Evolutionary conservation across 495 filamentous ascomycete genomes (phyloP).

Genomic region (Penicillium dipodomyicola): DNA sequence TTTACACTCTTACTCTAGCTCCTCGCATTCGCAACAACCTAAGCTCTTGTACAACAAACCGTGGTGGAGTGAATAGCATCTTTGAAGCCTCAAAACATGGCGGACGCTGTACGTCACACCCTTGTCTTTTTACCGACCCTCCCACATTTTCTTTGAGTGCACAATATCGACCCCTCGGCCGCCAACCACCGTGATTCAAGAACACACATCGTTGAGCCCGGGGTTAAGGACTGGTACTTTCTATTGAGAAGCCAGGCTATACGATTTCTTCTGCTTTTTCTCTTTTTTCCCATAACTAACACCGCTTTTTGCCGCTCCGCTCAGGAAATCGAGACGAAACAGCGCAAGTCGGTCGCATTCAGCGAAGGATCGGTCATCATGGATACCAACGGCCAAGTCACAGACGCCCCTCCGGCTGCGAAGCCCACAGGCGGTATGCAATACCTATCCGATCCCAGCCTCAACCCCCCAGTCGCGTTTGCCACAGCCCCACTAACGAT

Average conservation of each 20-base stretch:
- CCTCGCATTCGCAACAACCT: background rate
- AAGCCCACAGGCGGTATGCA: slow-evolving; percentile 48
- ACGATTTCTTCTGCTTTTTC: slow-evolving; percentile 2
- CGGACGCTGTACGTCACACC: slow-evolving; percentile 55
- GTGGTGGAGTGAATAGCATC: slow-evolving; percentile 22
- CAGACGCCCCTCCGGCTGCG: slow-evolving; percentile 61
- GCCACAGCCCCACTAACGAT: slow-evolving; percentile 14
- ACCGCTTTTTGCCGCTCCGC: slow-evolving; percentile 6
- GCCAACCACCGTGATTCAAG: slow-evolving; percentile 17
- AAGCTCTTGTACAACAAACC: background rate
- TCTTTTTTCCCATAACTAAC: slow-evolving; percentile 20
- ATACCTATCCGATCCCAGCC: slow-evolving; percentile 3
- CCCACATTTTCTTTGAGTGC: slow-evolving; percentile 45
- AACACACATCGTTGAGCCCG: slow-evolving; percentile 9
- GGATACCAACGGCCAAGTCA: slow-evolving; percentile 79
- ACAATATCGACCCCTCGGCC: slow-evolving; percentile 30
- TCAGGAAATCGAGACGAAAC: slow-evolving; percentile 44
- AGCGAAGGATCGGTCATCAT: slow-evolving; percentile 80
- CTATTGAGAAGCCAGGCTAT: background rate
- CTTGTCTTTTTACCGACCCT: slow-evolving; percentile 42
- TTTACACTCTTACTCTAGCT: slow-evolving; percentile 13
- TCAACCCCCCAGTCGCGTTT: slow-evolving; percentile 3
- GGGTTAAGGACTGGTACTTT: slow-evolving; percentile 1
- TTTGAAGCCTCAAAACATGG: slow-evolving; percentile 31
- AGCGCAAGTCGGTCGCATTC: slow-evolving; percentile 89